Conservation (phyloP, 2,329 filamentous ascomycete species). For the Aspergillus aculeatus region DNA sequence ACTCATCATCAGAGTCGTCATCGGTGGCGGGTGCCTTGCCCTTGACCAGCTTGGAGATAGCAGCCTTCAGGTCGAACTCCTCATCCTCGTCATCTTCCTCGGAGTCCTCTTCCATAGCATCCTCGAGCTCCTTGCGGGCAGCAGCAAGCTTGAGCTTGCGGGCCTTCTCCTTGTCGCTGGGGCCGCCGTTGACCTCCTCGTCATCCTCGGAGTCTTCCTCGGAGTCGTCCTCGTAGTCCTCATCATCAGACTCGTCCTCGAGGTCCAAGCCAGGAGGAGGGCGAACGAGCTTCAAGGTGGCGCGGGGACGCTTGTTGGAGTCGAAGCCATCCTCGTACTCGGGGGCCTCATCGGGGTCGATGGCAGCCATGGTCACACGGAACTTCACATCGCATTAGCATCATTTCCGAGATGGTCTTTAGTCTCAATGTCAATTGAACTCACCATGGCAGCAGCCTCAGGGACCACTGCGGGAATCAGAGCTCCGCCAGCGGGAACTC, state of each 20-base stretch:
- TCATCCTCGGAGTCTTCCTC: constrained; percentile 61
- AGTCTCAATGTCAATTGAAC: constrained; percentile 37
- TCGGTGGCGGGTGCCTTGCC: constrained; percentile 72
- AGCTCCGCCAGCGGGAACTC: constrained; percentile 81
- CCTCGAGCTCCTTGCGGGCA: constrained; percentile 73
- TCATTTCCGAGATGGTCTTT: neutral
- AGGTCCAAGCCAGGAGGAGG: constrained; percentile 59
- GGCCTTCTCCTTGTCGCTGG: constrained; percentile 84
- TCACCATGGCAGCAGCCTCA: constrained; percentile 80
- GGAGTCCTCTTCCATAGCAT: constrained; percentile 59
- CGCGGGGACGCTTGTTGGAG: constrained; percentile 64
- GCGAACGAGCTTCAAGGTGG: constrained; percentile 89
- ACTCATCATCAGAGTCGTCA: constrained; percentile 58
- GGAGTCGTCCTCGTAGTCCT: constrained; percentile 49
- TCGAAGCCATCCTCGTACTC: constrained; percentile 65
- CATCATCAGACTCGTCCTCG: constrained; percentile 57
- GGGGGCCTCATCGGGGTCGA: constrained; percentile 80
- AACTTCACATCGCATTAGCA: constrained; percentile 58
- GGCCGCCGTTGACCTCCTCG: constrained; percentile 82
- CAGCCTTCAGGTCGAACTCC: constrained; percentile 48
- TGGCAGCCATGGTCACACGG: constrained; percentile 96
- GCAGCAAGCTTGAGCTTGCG: constrained; percentile 82
- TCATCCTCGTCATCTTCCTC: constrained; percentile 68
- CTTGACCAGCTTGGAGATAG: constrained; percentile 57
- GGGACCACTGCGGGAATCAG: constrained; percentile 70